Percentiles rank a stretch among this genome's conserved stretches.
These are phyloP conservation scores for Agarophyton chilense DNA, from an alignment of 23 red algal genomes.

Conservation along the genomic window DNA sequence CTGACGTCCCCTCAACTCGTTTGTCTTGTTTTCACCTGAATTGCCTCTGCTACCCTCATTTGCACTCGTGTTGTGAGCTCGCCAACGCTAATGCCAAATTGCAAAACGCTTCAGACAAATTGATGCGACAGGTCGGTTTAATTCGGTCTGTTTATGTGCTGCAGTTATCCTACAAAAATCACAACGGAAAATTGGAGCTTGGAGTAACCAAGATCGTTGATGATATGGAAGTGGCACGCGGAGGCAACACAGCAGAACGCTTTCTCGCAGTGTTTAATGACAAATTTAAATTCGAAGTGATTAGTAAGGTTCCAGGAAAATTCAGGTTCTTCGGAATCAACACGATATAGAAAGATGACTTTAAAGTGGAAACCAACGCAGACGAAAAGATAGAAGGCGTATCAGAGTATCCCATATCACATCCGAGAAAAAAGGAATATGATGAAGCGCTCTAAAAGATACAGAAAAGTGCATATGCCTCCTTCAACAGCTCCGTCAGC, in stretches of 20 bases:
- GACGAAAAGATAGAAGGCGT: background rate
- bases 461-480: background rate
- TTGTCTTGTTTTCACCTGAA: too few species aligned
- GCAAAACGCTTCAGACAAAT: too few species aligned
- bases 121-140: background rate
- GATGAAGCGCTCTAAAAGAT: background rate
- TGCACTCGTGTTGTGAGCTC: too few species aligned
- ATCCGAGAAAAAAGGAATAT: background rate
- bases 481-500: slow-evolving; percentile 8
- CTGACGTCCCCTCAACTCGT: too few species aligned
- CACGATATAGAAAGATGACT: background rate
- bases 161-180: background rate
- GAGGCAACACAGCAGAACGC: background rate
- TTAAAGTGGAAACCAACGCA: background rate
- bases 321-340: slow-evolving; percentile 10
- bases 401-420: background rate
- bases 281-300: background rate
- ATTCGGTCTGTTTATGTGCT: background rate
- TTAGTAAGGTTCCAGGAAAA: background rate
- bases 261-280: background rate
- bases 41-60: too few species aligned
- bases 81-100: too few species aligned
- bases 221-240: background rate
- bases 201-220: background rate
- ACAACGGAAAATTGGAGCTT: background rate